Evolutionary conservation across 495 filamentous ascomycete genomes (phyloP), one percentile per base, ranked within the genome.

Genomic region (Filosporella fistucella): DNA sequence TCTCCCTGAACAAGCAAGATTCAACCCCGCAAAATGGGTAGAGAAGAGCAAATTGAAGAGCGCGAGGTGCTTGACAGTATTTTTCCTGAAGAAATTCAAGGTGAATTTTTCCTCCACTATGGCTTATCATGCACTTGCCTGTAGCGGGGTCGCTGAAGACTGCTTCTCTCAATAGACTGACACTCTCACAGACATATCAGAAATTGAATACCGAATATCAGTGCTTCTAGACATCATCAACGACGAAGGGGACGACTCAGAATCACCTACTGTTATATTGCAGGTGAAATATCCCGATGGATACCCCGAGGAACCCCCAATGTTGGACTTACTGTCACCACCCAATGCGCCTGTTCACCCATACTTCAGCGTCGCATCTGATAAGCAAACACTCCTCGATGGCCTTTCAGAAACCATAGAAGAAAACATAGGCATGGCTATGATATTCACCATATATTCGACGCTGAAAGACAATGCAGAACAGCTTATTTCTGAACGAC

Each of bases 41-140:
- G 76, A 59, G 93, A 98, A 69, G 93, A 98, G 47, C 93, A 98
- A 65, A 69, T 79, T 42, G 91, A 98, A 70, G 93, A 98, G 73
- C 85, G 91, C 55, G 93, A 96, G 64, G 91, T 98, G 45, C 87
- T 98, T 54, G 89, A 91, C 59, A 95, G 90, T 45, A 99, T 99
- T 56, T 99, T 96, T 59, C 91, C 94, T 11, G 94, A 99, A 28
- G 94, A 99, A 65, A 95, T 97, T 41, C 88, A 84, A 77, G 86
- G 91, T 94, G 23, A 11, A 52, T 49, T 12, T 17, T 20, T 8
- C 2, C 34, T 24, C n/a, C 4, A 32, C 3, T 23, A 24, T 18
- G 17, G 28, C 13, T 26, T 17, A 43, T 14, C n/a, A 22, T 16
- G 24, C 13, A 40, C 36, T 21, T 35, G 28, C 34, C 20, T 13